Conservation (phyloP, 192 early-diverging fungal genomes). For the Dimargaris xerosporica region DNA sequence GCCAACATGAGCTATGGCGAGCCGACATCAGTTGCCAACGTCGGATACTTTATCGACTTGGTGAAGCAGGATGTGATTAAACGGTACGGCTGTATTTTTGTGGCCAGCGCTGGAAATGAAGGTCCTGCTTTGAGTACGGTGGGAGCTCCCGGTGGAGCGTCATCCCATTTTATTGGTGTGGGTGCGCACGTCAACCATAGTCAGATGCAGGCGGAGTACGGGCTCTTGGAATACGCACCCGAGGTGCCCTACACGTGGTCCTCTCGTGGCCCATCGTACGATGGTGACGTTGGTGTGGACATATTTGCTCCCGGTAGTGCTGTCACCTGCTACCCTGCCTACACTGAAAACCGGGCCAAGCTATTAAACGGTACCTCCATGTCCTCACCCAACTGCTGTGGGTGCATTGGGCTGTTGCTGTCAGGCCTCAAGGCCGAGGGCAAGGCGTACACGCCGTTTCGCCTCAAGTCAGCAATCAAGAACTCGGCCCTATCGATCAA, state of each 20-base stretch:
- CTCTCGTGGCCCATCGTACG: conserved; percentile 69
- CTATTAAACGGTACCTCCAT: conserved; percentile 93
- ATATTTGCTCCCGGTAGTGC: conserved; percentile 84
- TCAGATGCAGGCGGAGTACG: conserved; percentile 80
- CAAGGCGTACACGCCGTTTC: conserved; percentile 61
- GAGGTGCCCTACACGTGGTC: conserved; percentile 81
- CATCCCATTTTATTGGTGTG: conserved; percentile 64
- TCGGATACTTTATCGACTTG: conserved; percentile 68
- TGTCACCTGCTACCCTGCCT: conserved; percentile 77
- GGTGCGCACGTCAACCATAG: conserved; percentile 77
- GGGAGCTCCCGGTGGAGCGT: conserved; percentile 69
- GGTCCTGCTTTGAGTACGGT: conserved; percentile 78
- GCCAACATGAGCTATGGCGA: conserved; percentile 88
- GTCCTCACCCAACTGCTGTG: conserved; percentile 81
- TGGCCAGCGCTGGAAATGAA: conserved; percentile 80
- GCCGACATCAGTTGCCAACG: conserved; percentile 45
- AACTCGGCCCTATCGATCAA: conserved; percentile 60
- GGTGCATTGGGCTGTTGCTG: conserved; percentile 69
- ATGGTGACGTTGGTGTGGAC: conserved; percentile 72
- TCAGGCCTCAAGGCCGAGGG: conserved; percentile 67
- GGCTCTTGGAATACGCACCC: conserved; percentile 56
- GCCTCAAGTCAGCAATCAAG: conserved; percentile 61
- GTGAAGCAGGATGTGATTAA: conserved; percentile 73
- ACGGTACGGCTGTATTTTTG: conserved; percentile 68
- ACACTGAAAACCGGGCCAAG: conserved; percentile 46